A percentile compares a stretch with the other conserved stretches of the same genome.
Conservation (phyloP, 371 early-diverging fungal genomes). For the Mortierella sp. region DNA sequence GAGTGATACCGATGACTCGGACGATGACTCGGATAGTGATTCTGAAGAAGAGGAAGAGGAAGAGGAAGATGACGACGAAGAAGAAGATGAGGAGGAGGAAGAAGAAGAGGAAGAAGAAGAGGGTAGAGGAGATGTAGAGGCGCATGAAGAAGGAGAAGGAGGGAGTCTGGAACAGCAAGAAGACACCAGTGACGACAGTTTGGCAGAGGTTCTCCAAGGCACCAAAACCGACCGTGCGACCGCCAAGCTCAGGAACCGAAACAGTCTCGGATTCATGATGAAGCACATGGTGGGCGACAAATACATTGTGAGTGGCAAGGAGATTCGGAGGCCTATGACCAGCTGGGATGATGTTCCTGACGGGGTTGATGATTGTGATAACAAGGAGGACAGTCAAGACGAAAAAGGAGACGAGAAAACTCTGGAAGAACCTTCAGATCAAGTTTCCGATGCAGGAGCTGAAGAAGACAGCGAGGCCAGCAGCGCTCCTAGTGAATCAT, state of each 20-base stretch:
- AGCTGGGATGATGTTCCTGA: constrained; percentile 49
- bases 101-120: constrained; percentile 18
- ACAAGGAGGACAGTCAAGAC: constrained; percentile 11
- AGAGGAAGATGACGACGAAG: constrained; percentile 3
- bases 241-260: constrained; percentile 49
- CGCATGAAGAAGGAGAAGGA: constrained; percentile 6
- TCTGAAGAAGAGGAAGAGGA: constrained; percentile 25
- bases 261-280: constrained; percentile 42
- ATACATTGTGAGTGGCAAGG: constrained; percentile 49
- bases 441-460: constrained; percentile 1
- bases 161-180: background rate
- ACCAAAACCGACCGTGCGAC: constrained; percentile 34
- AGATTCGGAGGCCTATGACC: constrained; percentile 37
- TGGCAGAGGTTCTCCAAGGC: background rate
- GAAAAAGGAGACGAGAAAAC: constrained; percentile 16
- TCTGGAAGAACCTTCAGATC: no score
- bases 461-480: constrained; percentile 10
- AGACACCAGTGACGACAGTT: background rate
- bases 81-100: constrained; percentile 4
- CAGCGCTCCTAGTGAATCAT: background rate
- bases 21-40: constrained; percentile 24
- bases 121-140: constrained; percentile 18
- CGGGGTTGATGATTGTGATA: constrained; percentile 8
- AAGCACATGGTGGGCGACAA: constrained; percentile 45
- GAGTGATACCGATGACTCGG: constrained; percentile 18